A percentile compares a stretch with the other conserved stretches of the same genome.
Conservation (phyloP, 73 alveolate species). For the Paramecium sexaurelia region DNA sequence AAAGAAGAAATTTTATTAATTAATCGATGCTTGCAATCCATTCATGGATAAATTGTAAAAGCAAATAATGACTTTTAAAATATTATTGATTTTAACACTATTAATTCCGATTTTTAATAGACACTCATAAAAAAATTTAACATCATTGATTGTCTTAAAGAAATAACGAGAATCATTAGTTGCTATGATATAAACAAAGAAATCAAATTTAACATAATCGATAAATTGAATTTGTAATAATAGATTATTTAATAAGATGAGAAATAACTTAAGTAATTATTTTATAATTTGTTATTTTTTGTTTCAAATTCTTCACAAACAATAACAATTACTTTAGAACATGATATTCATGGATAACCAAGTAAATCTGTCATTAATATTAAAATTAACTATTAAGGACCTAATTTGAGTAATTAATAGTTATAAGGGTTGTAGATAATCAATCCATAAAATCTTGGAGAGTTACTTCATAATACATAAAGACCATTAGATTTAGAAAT, state of each 20-base stretch:
- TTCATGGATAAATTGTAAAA: background rate
- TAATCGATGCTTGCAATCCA: background rate
- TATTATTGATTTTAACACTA: slow-evolving; percentile 2
- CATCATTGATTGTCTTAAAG: background rate
- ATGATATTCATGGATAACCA: background rate
- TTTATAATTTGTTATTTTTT: background rate
- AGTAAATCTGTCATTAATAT: background rate
- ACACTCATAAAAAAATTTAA: background rate
- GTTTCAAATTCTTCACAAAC: background rate
- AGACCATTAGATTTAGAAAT: background rate
- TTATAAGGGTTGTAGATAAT: background rate
- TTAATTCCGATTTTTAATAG: background rate
- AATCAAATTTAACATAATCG: background rate
- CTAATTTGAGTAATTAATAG: background rate
- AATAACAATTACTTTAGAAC: background rate
- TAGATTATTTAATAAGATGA: slow-evolving; percentile 1
- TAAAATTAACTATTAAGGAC: background rate
- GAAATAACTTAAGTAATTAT: background rate
- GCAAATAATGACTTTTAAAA: slow-evolving; percentile 6
- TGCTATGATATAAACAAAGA: background rate
- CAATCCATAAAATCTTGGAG: slow-evolving; percentile 2
- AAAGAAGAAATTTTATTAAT: background rate
- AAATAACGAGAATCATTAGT: background rate
- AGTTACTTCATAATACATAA: background rate
- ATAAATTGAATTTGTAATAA: background rate